A percentile compares a stretch with the other conserved stretches of the same genome.
These are phyloP conservation scores for Eutrema salsugineum DNA, from an alignment of 441 rosid species.

Conservation along the genomic window DNA sequence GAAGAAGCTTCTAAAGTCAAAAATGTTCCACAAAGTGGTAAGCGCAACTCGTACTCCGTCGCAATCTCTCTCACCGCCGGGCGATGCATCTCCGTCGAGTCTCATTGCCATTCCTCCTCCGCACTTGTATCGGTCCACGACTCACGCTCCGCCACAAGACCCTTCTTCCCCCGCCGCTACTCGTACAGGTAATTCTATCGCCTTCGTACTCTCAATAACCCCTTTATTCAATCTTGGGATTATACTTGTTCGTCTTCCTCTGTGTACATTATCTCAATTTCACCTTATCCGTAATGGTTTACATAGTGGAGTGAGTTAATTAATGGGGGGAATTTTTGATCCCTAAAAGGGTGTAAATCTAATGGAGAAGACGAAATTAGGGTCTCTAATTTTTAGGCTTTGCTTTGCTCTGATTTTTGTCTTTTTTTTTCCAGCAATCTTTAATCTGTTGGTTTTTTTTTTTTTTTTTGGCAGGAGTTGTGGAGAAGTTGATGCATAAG, in stretches of 20 bases:
- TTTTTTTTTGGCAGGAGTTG: background rate
- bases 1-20: background rate
- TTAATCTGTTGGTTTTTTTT: background rate
- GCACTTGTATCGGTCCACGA: background rate
- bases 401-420: background rate
- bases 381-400: background rate
- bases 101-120: background rate
- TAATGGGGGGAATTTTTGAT: background rate
- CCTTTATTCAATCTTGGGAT: background rate
- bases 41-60: background rate
- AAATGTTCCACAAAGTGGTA: background rate
- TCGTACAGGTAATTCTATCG: background rate
- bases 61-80: background rate
- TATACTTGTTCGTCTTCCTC: background rate
- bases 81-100: background rate
- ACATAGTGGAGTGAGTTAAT: background rate
- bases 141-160: background rate
- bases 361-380: background rate
- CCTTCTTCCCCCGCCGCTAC: background rate
- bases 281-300: background rate
- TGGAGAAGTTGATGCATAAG: slow-evolving; percentile 28
- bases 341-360: background rate
- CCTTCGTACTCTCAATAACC: background rate
- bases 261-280: background rate
- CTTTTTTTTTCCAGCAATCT: background rate